These are phyloP conservation scores for Chaetothyriales sp. DNA, from an alignment of 2,329 filamentous ascomycete genomes.

Conservation along the genomic window DNA sequence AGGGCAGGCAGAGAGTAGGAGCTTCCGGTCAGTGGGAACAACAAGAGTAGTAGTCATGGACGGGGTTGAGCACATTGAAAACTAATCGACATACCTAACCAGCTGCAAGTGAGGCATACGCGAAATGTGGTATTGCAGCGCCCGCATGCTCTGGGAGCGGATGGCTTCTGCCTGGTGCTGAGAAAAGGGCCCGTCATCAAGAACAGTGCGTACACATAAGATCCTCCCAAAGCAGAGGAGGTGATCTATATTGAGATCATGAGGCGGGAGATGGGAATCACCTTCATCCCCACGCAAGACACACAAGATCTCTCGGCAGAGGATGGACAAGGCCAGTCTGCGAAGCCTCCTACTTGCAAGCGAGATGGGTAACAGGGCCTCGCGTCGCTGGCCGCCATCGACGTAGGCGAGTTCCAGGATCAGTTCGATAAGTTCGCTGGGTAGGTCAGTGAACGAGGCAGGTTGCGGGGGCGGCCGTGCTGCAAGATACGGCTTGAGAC, in stretches of 20 bases:
- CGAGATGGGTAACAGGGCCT: conserved; percentile 6
- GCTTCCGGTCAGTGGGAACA: neutral
- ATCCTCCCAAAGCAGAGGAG: conserved; percentile 8
- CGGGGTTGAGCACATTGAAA: neutral
- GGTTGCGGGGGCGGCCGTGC: too few relatives aligned
- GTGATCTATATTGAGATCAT: conserved; percentile 4
- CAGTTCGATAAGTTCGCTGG: conserved; percentile 8
- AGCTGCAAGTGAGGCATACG: conserved; percentile 10
- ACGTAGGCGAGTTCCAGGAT: conserved; percentile 9
- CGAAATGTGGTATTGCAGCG: conserved; percentile 3
- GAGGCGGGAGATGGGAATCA: conserved; percentile 3
- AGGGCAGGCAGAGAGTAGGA: neutral
- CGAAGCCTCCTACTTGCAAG: conserved; percentile 7
- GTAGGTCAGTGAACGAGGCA: conserved; percentile 2
- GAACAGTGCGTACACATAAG: conserved; percentile 5
- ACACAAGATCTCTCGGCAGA: conserved; percentile 8
- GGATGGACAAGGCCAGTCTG: conserved; percentile 7
- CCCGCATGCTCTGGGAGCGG: conserved; percentile 1
- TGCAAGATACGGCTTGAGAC: neutral
- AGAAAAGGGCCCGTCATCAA: neutral
- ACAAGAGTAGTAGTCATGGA: conserved; percentile 4
- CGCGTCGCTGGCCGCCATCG: conserved; percentile 5
- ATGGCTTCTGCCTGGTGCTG: neutral
- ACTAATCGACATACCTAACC: conserved; percentile 6
- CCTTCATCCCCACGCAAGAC: conserved; percentile 6